phyloP scores from a whole-genome alignment of 176 grass and related monocot genomes.

The Carex scoparia region DNA sequence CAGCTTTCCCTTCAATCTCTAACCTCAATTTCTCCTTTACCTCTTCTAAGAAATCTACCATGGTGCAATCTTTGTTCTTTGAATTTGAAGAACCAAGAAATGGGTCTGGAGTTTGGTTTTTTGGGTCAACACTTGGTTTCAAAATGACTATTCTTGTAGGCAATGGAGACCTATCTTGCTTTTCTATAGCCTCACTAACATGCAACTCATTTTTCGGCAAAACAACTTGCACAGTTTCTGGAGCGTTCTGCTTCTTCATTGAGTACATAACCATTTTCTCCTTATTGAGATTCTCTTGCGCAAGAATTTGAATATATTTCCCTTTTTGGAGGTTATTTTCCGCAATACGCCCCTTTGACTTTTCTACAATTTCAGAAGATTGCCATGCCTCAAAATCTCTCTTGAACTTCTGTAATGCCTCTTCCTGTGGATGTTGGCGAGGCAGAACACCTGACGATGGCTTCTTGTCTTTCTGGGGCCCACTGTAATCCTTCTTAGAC shows the following conservation, averaged over 20 bases:
- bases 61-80: conserved; percentile 35
- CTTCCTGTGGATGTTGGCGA: conserved; percentile 62
- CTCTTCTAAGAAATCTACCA: conserved; percentile 55
- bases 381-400: conserved; percentile 71
- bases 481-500: conserved; percentile 19
- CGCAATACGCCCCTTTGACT: neutral
- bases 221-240: neutral
- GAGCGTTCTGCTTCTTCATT: neutral
- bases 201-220: neutral
- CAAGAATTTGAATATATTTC: conserved; percentile 41
- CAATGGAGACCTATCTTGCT: conserved; percentile 2
- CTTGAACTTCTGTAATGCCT: conserved; percentile 60
- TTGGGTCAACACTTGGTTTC: conserved; percentile 35
- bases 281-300: conserved; percentile 59
- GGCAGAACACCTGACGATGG: conserved; percentile 14
- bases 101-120: neutral
- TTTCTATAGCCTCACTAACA: conserved; percentile 7
- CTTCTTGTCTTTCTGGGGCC: conserved; percentile 19
- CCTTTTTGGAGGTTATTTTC: conserved; percentile 20
- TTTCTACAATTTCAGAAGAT: conserved; percentile 29
- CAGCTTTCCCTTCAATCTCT: conserved; percentile 31
- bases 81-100: conserved; percentile 27
- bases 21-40: conserved; percentile 49
- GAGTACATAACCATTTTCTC: conserved; percentile 61
- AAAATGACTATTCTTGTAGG: conserved; percentile 57